A percentile compares a stretch with the other conserved stretches of the same genome.
Evolutionary conservation across 1,284 basidiomycete genomes (phyloP).

Genomic region (Tilletia horrida): DNA sequence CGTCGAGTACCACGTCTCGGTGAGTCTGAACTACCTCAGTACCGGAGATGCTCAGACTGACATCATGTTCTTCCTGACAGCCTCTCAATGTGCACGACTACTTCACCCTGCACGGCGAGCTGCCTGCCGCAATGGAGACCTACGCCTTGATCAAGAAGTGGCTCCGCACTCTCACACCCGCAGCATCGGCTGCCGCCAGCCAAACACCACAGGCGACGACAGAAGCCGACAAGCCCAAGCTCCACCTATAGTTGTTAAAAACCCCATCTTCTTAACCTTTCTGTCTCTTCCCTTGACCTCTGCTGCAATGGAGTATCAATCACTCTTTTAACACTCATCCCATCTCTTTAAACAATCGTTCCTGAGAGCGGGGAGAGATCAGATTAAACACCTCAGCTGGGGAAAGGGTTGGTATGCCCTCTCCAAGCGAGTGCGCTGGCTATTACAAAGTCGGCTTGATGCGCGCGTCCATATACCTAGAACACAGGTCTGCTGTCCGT

Average conservation of each 20-base stretch:
- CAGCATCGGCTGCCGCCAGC: too few relatives aligned
- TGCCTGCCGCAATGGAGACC: conserved; percentile 27
- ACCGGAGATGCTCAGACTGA: conserved; percentile 5
- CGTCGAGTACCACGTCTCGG: conserved; percentile 21
- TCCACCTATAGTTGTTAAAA: neutral
- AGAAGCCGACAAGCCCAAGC: conserved; percentile 11
- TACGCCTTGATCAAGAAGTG: conserved; percentile 38
- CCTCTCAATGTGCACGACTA: conserved; percentile 37
- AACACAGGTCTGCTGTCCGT: too few relatives aligned
- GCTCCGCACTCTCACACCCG: conserved; percentile 23
- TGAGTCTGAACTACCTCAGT: conserved; percentile 25
- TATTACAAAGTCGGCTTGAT: too few relatives aligned
- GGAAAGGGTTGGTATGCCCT: too few relatives aligned
- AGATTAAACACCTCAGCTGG: too few relatives aligned
- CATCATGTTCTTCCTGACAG: neutral
- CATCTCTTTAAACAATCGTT: too few relatives aligned
- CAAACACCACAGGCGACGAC: neutral
- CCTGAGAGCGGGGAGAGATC: too few relatives aligned
- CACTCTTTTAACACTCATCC: neutral
- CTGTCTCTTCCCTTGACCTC: neutral
- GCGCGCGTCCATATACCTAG: too few relatives aligned
- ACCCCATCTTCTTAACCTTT: neutral
- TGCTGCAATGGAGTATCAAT: neutral
- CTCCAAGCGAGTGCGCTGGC: too few relatives aligned
- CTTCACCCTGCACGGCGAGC: conserved; percentile 35